Evolutionary conservation across 441 rosid species (phyloP).

Genomic region (Pelargonium citronellum): DNA sequence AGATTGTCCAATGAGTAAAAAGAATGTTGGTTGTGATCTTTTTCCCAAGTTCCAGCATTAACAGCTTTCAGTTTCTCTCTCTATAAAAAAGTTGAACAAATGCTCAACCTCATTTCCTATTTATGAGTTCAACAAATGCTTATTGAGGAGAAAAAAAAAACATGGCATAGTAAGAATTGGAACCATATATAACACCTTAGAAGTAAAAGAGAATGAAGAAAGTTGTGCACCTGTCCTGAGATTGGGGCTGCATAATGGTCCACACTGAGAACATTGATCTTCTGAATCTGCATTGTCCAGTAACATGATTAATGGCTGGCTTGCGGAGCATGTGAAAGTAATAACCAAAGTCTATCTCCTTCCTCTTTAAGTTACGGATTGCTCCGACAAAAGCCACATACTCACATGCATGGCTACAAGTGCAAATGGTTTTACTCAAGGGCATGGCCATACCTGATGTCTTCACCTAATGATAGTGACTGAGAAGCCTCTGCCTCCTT

Average conservation of each 20-base stretch:
- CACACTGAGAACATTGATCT: background rate
- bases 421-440: conserved; percentile 3
- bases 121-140: too few relatives aligned
- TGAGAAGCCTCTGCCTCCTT: background rate
- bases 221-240: background rate
- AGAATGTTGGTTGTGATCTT: background rate
- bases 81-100: too few relatives aligned
- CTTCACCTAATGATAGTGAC: background rate
- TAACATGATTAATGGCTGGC: background rate
- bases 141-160: too few relatives aligned
- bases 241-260: background rate
- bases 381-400: conserved; percentile 1
- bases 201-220: background rate
- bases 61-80: too few relatives aligned
- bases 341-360: background rate
- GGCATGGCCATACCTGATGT: background rate
- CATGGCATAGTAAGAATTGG: background rate
- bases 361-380: background rate
- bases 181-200: too few relatives aligned
- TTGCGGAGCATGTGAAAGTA: background rate
- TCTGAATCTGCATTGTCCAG: background rate
- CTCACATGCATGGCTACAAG: conserved; percentile 5
- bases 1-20: background rate
- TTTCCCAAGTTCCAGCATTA: background rate
- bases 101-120: background rate